A percentile compares a stretch with the other conserved stretches of the same genome.
These are phyloP conservation scores for Podospora tetraspora DNA, from an alignment of 495 filamentous ascomycete species.

Conservation along the genomic window DNA sequence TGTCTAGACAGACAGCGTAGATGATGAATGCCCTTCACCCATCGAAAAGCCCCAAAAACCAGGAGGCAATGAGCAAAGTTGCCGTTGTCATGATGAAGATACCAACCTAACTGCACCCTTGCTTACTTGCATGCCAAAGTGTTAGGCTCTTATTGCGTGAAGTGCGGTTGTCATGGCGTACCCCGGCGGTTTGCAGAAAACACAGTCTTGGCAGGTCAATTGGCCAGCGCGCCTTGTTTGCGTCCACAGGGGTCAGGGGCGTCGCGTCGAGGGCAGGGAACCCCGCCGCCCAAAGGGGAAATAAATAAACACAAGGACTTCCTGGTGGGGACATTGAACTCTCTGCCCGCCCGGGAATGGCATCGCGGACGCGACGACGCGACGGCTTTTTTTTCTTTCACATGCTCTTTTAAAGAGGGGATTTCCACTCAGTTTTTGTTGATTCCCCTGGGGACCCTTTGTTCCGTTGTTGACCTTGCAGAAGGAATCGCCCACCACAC, in stretches of 20 bases:
- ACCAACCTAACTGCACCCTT: not conserved
- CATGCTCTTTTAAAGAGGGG: not conserved
- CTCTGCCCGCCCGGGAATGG: not conserved
- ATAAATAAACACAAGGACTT: conserved; percentile 17
- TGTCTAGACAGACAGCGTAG: not conserved
- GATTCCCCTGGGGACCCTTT: not conserved
- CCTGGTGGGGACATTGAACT: not conserved
- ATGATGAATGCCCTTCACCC: not conserved
- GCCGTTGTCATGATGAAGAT: not conserved
- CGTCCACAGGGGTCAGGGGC: not conserved
- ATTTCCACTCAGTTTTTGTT: not conserved
- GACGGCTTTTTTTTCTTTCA: not conserved
- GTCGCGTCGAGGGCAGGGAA: conserved; percentile 2
- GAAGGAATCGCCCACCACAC: not conserved
- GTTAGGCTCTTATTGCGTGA: not conserved
- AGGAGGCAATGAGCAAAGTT: not conserved
- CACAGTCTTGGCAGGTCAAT: conserved; percentile 1
- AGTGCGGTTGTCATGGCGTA: not conserved
- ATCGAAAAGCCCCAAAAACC: not conserved
- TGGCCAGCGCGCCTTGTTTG: not conserved
- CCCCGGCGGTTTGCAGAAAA: not conserved
- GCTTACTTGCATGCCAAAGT: not conserved
- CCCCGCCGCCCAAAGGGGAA: conserved; percentile 13
- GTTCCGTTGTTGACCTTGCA: not conserved
- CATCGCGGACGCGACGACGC: not conserved